Conservation (phyloP, 768 basidiomycete genomes). For the Lentinula detonsa region DNA sequence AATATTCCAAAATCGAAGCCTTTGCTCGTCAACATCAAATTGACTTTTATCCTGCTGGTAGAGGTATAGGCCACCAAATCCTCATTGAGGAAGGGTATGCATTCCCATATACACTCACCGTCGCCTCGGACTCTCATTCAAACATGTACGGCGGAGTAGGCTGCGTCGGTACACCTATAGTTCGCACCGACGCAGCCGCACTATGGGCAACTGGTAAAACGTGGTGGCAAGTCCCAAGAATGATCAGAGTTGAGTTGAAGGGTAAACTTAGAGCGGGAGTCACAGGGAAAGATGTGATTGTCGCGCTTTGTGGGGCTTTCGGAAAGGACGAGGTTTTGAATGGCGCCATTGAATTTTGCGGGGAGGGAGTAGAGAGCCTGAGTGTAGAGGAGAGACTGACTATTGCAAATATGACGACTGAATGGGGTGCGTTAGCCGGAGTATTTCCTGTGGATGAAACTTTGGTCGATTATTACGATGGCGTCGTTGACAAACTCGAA, state of each 20-base stretch:
- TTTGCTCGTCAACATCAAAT: constrained; percentile 82
- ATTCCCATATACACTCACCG: constrained; percentile 91
- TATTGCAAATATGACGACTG: constrained; percentile 99
- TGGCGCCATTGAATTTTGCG: constrained; percentile 93
- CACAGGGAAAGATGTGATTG: constrained; percentile 97
- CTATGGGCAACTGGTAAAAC: constrained; percentile 98
- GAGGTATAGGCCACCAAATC: constrained; percentile 97
- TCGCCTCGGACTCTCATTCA: constrained; percentile 93
- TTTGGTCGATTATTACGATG: constrained; percentile 83
- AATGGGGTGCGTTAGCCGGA: constrained; percentile 97
- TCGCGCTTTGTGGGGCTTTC: constrained; percentile 93
- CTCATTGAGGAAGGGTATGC: constrained; percentile 98
- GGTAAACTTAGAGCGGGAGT: constrained; percentile 84
- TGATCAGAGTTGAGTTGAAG: constrained; percentile 89
- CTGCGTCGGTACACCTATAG: constrained; percentile 95
- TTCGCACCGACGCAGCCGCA: constrained; percentile 90
- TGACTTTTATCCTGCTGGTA: constrained; percentile 96
- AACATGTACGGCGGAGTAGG: constrained; percentile 99
- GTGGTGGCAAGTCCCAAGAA: constrained; percentile 99
- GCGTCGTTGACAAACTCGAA: constrained; percentile 64
- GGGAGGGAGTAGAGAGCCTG: constrained; percentile 75
- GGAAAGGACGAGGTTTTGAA: constrained; percentile 97
- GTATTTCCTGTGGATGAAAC: constrained; percentile 90
- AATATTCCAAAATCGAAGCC: constrained; percentile 87
- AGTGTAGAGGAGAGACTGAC: constrained; percentile 90